These are phyloP conservation scores for Coleophoma eucalyptorum DNA, from an alignment of 2,329 filamentous ascomycete species.

Conservation along the genomic window DNA sequence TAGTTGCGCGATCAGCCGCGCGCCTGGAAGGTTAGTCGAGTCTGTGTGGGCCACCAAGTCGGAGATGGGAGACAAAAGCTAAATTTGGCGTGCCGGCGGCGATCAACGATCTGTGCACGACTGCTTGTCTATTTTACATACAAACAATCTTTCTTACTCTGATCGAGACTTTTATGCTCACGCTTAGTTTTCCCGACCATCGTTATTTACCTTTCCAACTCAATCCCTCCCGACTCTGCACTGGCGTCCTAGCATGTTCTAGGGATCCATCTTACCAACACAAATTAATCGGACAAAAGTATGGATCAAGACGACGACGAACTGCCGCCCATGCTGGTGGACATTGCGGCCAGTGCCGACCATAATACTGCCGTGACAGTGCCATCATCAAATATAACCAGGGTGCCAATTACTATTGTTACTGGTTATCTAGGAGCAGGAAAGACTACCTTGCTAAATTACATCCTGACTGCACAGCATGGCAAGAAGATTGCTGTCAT, in stretches of 20 bases:
- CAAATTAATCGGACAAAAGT: constrained; percentile 9
- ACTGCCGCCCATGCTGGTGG: constrained; percentile 60
- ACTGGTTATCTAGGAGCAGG: constrained; percentile 93
- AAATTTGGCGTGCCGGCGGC: too few species aligned
- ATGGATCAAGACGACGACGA: constrained; percentile 66
- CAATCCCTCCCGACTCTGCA: background rate
- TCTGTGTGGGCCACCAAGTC: too few species aligned
- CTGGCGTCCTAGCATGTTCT: background rate
- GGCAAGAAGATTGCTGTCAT: constrained; percentile 98
- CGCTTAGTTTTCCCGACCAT: background rate
- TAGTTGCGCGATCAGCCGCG: too few species aligned
- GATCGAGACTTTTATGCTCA: too few species aligned
- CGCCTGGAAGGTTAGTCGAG: too few species aligned
- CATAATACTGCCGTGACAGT: constrained; percentile 40
- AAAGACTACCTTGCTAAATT: constrained; percentile 93
- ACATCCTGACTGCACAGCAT: constrained; percentile 91
- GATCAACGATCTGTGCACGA: too few species aligned
- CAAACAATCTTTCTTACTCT: too few species aligned
- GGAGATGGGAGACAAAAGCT: too few species aligned
- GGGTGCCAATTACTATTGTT: constrained; percentile 82
- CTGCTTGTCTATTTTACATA: too few species aligned
- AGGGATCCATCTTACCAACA: background rate
- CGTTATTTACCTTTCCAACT: background rate
- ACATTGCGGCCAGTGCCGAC: constrained; percentile 33
- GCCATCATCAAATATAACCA: constrained; percentile 39